A percentile compares a stretch with the other conserved stretches of the same genome.
Conservation (phyloP, 495 filamentous ascomycete genomes). For the Zalerion maritima region DNA sequence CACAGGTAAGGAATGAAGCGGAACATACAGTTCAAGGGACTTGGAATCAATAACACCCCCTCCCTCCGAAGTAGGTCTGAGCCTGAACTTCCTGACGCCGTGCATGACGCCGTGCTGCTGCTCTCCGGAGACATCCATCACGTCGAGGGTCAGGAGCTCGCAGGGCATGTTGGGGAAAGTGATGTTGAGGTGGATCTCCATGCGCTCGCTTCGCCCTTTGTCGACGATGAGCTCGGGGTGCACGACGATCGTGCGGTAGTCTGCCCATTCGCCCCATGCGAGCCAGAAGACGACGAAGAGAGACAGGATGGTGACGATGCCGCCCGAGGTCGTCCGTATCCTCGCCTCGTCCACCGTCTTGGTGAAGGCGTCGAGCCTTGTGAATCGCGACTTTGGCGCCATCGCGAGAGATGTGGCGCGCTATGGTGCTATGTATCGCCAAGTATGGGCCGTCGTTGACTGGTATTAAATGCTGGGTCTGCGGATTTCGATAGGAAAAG, state of each 20-base stretch:
- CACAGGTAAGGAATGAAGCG: background rate
- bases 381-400: slow-evolving; percentile 71
- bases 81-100: slow-evolving; percentile 76
- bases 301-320: slow-evolving; percentile 83
- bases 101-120: slow-evolving; percentile 87
- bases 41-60: slow-evolving; percentile 63
- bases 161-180: slow-evolving; percentile 90
- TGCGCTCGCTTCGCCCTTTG: slow-evolving; percentile 89
- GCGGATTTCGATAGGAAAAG: too few relatives aligned
- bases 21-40: slow-evolving; percentile 54
- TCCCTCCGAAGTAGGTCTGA: slow-evolving; percentile 57
- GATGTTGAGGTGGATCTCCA: slow-evolving; percentile 98
- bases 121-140: slow-evolving; percentile 97
- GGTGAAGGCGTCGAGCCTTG: slow-evolving; percentile 91
- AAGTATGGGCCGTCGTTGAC: too few relatives aligned
- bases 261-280: slow-evolving; percentile 88
- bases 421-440: too few relatives aligned
- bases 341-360: slow-evolving; percentile 98
- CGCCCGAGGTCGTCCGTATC: slow-evolving; percentile 91
- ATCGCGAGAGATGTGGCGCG: too few relatives aligned
- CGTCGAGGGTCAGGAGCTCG: slow-evolving; percentile 88
- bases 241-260: slow-evolving; percentile 77
- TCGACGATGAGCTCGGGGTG: slow-evolving; percentile 90
- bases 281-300: slow-evolving; percentile 77
- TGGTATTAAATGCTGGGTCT: too few relatives aligned